These are phyloP conservation scores for Gloeostereum incarnatum DNA, from an alignment of 768 basidiomycete genomes.

Conservation along the genomic window DNA sequence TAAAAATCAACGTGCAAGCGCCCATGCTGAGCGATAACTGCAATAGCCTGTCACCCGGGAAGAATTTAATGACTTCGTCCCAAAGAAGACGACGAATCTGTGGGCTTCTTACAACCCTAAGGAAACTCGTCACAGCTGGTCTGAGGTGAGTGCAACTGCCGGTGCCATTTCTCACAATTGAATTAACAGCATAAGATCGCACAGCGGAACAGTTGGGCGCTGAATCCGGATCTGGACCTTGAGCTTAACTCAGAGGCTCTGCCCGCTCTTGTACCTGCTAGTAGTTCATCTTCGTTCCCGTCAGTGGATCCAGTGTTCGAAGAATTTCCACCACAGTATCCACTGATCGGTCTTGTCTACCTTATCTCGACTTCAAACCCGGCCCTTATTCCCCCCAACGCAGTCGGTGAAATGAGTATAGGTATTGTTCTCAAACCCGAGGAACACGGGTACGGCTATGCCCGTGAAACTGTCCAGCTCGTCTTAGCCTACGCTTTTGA, in stretches of 20 bases:
- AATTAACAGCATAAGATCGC: not conserved
- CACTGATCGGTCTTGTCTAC: slow-evolving; percentile 32
- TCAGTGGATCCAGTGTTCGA: not conserved
- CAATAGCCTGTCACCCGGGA: too few species aligned
- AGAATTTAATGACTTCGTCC: too few species aligned
- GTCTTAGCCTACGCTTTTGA: slow-evolving; percentile 40
- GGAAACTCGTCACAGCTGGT: too few species aligned
- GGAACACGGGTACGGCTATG: slow-evolving; percentile 32
- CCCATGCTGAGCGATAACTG: too few species aligned
- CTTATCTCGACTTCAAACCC: slow-evolving; percentile 20
- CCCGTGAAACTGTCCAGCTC: slow-evolving; percentile 32
- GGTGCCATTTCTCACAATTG: too few species aligned
- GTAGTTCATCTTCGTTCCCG: not conserved
- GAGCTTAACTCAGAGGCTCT: too few species aligned
- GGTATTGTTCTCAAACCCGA: slow-evolving; percentile 38
- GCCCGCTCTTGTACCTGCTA: not conserved
- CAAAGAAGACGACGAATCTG: too few species aligned
- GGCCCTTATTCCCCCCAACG: slow-evolving; percentile 14
- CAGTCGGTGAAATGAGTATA: slow-evolving; percentile 38
- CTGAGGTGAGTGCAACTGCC: too few species aligned
- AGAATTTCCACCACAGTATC: not conserved
- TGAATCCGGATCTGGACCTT: too few species aligned
- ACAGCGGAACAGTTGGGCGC: too few species aligned
- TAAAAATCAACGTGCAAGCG: too few species aligned
- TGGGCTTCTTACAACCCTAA: too few species aligned